Percentiles rank a stretch among this genome's conserved stretches.
phyloP scores from a whole-genome alignment of 208 protist species.

The Trypanosoma brucei region DNA sequence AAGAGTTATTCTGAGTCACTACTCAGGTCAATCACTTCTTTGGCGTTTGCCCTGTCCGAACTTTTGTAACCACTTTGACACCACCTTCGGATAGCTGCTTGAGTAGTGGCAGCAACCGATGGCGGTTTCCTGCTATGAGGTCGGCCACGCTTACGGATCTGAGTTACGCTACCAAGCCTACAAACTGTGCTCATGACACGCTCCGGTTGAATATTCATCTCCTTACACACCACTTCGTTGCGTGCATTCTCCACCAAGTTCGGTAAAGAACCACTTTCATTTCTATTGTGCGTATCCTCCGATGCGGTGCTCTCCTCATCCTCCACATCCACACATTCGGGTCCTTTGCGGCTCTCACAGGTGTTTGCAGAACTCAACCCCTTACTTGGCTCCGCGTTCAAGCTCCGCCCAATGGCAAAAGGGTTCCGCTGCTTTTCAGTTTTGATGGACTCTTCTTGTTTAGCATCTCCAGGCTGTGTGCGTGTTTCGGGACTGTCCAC shows the following conservation, averaged over 20 bases:
- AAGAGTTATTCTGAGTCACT: neutral
- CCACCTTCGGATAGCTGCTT: neutral
- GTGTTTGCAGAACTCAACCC: neutral
- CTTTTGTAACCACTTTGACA: neutral
- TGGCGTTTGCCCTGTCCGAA: neutral
- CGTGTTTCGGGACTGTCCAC: neutral
- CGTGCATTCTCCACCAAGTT: too few relatives aligned
- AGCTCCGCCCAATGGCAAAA: conserved; percentile 1
- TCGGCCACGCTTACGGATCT: too few relatives aligned
- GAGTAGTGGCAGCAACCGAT: neutral
- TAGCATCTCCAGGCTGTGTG: neutral
- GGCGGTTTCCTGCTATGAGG: too few relatives aligned
- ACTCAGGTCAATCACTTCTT: neutral
- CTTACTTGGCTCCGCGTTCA: neutral
- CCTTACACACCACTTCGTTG: too few relatives aligned
- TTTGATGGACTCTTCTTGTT: neutral
- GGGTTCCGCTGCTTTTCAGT: conserved; percentile 19
- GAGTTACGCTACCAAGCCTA: too few relatives aligned
- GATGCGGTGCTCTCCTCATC: too few relatives aligned
- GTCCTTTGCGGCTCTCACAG: neutral
- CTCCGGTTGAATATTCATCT: too few relatives aligned
- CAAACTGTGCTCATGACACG: too few relatives aligned
- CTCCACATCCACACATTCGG: too few relatives aligned
- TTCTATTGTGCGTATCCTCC: too few relatives aligned
- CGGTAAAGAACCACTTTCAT: too few relatives aligned